Percentiles rank a stretch among this genome's conserved stretches.
These are phyloP conservation scores for Eucalyptus rudis DNA, from an alignment of 345 rosid species.

Conservation along the genomic window DNA sequence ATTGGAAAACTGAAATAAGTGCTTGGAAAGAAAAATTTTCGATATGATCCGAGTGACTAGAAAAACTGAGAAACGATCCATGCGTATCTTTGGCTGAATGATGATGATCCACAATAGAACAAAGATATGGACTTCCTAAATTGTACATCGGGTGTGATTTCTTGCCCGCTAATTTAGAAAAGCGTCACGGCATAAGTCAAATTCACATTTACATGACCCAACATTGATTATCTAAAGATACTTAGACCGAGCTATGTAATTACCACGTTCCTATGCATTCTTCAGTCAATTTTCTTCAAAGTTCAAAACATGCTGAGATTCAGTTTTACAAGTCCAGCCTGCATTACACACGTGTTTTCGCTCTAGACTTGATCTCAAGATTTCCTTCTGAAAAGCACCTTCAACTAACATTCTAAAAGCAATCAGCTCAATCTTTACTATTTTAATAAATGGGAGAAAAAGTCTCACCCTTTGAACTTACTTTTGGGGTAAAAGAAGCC, in stretches of 20 bases:
- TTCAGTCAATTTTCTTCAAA: background rate
- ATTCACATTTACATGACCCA: background rate
- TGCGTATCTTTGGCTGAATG: background rate
- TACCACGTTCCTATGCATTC: background rate
- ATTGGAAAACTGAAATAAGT: background rate
- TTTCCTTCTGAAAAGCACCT: background rate
- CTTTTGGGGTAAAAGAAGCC: too few relatives aligned
- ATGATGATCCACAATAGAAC: background rate
- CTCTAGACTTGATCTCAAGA: background rate
- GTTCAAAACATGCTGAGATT: background rate
- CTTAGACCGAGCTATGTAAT: background rate
- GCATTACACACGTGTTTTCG: background rate
- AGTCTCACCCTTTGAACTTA: too few relatives aligned
- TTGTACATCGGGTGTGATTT: background rate
- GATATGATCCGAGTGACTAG: background rate
- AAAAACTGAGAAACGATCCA: background rate
- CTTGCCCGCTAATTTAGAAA: background rate
- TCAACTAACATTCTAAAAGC: background rate
- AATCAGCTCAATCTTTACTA: background rate
- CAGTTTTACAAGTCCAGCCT: background rate
- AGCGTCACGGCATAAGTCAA: background rate
- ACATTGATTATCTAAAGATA: background rate
- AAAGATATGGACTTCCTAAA: background rate
- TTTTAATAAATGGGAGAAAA: too few relatives aligned
- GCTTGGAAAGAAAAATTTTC: background rate